Percentiles rank a stretch among this genome's conserved stretches.
Evolutionary conservation across 2,329 filamentous ascomycete genomes (phyloP).

Genomic region (Talaromyces marneffei): DNA sequence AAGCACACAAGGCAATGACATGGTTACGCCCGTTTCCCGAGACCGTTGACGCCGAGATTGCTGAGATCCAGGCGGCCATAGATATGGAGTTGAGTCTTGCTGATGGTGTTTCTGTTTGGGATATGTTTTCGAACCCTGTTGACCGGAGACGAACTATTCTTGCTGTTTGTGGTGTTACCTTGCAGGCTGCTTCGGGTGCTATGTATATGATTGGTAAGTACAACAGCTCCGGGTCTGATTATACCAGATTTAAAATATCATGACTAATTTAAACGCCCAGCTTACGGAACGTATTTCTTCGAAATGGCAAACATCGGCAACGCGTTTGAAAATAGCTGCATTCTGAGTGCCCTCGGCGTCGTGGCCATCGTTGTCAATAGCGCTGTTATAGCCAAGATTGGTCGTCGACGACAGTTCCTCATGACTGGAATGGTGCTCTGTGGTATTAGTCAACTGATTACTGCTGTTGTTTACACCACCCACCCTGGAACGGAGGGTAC

Average conservation of each 20-base stretch:
- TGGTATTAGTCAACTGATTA: conserved; percentile 50
- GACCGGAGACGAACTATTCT: neutral
- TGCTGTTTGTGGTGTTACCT: neutral
- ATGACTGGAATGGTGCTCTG: conserved; percentile 48
- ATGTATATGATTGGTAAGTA: neutral
- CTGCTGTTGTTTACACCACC: conserved; percentile 49
- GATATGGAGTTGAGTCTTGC: neutral
- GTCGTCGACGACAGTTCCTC: conserved; percentile 51
- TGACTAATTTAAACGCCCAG: conserved; percentile 24
- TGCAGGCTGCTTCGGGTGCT: neutral
- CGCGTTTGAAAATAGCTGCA: conserved; percentile 53
- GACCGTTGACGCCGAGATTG: conserved; percentile 16
- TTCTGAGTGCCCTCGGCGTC: conserved; percentile 50
- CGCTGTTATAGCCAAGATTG: conserved; percentile 48
- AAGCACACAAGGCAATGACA: conserved; percentile 29
- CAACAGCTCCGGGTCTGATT: neutral
- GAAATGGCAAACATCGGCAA: conserved; percentile 53
- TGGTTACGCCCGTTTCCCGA: conserved; percentile 33
- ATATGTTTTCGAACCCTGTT: neutral
- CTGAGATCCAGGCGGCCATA: neutral
- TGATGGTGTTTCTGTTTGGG: neutral
- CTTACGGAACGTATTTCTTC: conserved; percentile 56
- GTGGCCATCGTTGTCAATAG: conserved; percentile 52
- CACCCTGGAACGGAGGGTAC: conserved; percentile 31
- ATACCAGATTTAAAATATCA: neutral